phyloP scores from a whole-genome alignment of 305 asterid genomes.

The Rubia tinctorum region DNA sequence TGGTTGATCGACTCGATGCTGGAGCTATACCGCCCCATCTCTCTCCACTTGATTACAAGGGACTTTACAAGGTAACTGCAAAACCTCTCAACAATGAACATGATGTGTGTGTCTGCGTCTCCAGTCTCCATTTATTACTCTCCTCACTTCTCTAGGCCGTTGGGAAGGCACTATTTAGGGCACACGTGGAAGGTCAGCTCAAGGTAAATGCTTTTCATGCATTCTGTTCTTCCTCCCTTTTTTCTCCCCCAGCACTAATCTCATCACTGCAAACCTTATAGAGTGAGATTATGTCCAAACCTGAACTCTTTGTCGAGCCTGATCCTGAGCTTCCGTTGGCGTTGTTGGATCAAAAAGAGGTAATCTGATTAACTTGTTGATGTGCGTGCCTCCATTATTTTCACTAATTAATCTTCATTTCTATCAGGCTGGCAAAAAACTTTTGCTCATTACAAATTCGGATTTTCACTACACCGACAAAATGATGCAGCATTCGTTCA shows the following conservation, averaged over 20 bases:
- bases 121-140: slow-evolving; percentile 11
- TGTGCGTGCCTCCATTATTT: background rate
- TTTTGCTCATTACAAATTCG: slow-evolving; percentile 87
- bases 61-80: slow-evolving; percentile 77
- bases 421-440: slow-evolving; percentile 80
- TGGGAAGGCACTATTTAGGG: slow-evolving; percentile 90
- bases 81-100: slow-evolving; percentile 20
- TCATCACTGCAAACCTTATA: slow-evolving; percentile 32
- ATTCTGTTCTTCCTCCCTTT: slow-evolving; percentile 12
- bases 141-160: slow-evolving; percentile 61
- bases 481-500: slow-evolving; percentile 94
- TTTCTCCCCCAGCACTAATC: slow-evolving; percentile 21
- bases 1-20: slow-evolving; percentile 89
- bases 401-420: slow-evolving; percentile 16
- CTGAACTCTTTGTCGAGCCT: slow-evolving; percentile 89
- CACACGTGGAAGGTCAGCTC: slow-evolving; percentile 95
- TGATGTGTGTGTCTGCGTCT: background rate
- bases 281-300: slow-evolving; percentile 93
- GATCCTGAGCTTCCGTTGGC: slow-evolving; percentile 97
- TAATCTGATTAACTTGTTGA: slow-evolving; percentile 17
- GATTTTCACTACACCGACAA: slow-evolving; percentile 89
- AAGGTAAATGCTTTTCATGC: slow-evolving; percentile 43
- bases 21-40: slow-evolving; percentile 61
- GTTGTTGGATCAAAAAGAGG: slow-evolving; percentile 89
- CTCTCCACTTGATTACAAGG: slow-evolving; percentile 79